Evolutionary conservation across 2,329 filamentous ascomycete genomes (phyloP).

Genomic region (Trichoderma hamatum): DNA sequence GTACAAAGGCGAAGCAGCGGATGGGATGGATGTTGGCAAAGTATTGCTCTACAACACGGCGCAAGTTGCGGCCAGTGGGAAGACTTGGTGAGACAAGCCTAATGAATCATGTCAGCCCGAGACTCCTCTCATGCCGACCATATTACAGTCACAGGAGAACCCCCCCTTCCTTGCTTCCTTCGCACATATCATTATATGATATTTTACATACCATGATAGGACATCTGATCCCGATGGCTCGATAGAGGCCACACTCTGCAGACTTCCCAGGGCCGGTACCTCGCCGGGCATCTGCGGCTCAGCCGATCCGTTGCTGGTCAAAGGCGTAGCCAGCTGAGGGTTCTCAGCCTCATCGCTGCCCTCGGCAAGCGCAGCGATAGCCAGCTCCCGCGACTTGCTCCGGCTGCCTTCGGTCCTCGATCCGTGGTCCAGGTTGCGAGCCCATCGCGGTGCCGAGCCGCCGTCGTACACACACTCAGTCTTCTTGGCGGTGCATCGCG

Average conservation of each 20-base stretch:
- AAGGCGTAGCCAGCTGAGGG: not conserved
- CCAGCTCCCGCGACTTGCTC: slow-evolving; percentile 23
- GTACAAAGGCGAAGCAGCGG: slow-evolving; percentile 46
- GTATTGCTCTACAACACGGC: slow-evolving; percentile 44
- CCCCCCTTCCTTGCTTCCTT: not conserved
- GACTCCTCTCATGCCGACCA: not conserved
- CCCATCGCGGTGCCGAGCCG: slow-evolving; percentile 44
- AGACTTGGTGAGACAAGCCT: slow-evolving; percentile 43
- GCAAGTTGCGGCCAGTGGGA: slow-evolving; percentile 41
- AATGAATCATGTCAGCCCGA: not conserved
- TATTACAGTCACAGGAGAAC: not conserved
- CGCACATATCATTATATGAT: not conserved
- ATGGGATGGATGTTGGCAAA: slow-evolving; percentile 47
- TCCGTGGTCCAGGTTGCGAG: slow-evolving; percentile 39
- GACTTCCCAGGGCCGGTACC: not conserved
- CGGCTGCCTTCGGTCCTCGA: slow-evolving; percentile 19
- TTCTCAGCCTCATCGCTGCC: slow-evolving; percentile 1
- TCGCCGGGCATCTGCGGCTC: slow-evolving; percentile 10
- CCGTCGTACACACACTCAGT: slow-evolving; percentile 46
- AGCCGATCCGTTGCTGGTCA: slow-evolving; percentile 4
- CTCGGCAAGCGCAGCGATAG: slow-evolving; percentile 20
- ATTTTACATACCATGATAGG: slow-evolving; percentile 29
- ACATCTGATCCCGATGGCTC: slow-evolving; percentile 24
- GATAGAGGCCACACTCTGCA: slow-evolving; percentile 26
- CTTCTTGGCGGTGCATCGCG: slow-evolving; percentile 41